Evolutionary conservation across 106 monocot genomes (phyloP).

Genomic region (Dendrobium huoshanense): DNA sequence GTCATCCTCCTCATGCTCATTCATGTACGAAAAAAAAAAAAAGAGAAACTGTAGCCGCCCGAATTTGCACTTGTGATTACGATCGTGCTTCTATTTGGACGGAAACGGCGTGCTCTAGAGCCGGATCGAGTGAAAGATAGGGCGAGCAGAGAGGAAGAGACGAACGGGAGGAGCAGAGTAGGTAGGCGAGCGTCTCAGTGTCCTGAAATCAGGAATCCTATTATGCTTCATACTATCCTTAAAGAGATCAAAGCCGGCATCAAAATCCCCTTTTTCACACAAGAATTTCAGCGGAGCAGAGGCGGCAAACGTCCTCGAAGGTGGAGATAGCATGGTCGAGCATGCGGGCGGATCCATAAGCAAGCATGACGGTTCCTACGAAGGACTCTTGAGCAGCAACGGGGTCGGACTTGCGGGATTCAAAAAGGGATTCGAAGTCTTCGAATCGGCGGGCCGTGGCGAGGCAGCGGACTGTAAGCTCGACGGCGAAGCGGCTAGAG

Average conservation of each 20-base stretch:
- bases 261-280: conserved; percentile 58
- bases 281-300: conserved; percentile 16
- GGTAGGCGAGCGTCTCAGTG: conserved; percentile 16
- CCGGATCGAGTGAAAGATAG: too few species aligned
- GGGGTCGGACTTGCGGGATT: conserved; percentile 9
- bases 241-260: conserved; percentile 40
- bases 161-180: too few species aligned
- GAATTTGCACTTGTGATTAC: too few species aligned
- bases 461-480: conserved; percentile 48
- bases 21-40: too few species aligned
- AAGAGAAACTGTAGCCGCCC: too few species aligned
- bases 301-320: conserved; percentile 33
- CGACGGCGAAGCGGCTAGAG: conserved; percentile 27
- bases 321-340: conserved; percentile 34
- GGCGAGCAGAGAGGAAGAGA: too few species aligned
- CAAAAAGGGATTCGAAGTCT: conserved; percentile 30
- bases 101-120: too few species aligned
- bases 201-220: conserved; percentile 69
- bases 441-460: conserved; percentile 20
- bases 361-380: conserved; percentile 41
- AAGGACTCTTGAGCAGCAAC: conserved; percentile 31
- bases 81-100: too few species aligned
- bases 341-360: conserved; percentile 56
- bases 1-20: too few species aligned
- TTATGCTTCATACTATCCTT: conserved; percentile 52